Conservation (phyloP, 192 early-diverging fungal species). For the Coemansia sp. region DNA sequence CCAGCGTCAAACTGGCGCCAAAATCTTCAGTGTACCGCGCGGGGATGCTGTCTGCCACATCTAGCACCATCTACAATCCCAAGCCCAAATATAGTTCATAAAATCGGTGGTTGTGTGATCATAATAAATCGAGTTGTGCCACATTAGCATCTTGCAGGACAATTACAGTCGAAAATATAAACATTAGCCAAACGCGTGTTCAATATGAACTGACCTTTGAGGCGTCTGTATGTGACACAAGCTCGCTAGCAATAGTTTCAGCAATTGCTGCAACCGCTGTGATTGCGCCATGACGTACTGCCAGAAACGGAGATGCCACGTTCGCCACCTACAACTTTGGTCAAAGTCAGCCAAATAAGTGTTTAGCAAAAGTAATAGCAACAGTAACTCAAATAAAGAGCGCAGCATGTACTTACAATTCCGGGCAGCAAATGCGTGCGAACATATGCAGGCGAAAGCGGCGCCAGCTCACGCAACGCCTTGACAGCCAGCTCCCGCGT, state of each 20-base stretch:
- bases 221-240: slow-evolving; percentile 8
- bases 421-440: slow-evolving; percentile 56
- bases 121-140: not conserved
- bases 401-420: slow-evolving; percentile 52
- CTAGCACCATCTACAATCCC: slow-evolving; percentile 26
- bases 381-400: not conserved
- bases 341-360: not conserved
- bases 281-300: slow-evolving; percentile 53
- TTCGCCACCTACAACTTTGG: slow-evolving; percentile 28
- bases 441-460: slow-evolving; percentile 60
- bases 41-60: slow-evolving; percentile 27
- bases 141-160: not conserved
- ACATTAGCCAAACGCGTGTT: not conserved
- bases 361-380: not conserved
- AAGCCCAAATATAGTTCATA: not conserved
- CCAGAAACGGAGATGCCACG: slow-evolving; percentile 44
- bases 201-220: slow-evolving; percentile 23
- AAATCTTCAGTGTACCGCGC: slow-evolving; percentile 56
- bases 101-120: not conserved
- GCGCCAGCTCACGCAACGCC: slow-evolving; percentile 65
- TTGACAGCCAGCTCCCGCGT: slow-evolving; percentile 78
- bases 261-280: slow-evolving; percentile 33
- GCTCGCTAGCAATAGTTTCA: slow-evolving; percentile 21
- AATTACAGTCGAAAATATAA: not conserved
- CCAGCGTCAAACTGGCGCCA: slow-evolving; percentile 57